These are phyloP conservation scores for Cercospora janseana DNA, from an alignment of 2,329 filamentous ascomycete species.

Conservation along the genomic window DNA sequence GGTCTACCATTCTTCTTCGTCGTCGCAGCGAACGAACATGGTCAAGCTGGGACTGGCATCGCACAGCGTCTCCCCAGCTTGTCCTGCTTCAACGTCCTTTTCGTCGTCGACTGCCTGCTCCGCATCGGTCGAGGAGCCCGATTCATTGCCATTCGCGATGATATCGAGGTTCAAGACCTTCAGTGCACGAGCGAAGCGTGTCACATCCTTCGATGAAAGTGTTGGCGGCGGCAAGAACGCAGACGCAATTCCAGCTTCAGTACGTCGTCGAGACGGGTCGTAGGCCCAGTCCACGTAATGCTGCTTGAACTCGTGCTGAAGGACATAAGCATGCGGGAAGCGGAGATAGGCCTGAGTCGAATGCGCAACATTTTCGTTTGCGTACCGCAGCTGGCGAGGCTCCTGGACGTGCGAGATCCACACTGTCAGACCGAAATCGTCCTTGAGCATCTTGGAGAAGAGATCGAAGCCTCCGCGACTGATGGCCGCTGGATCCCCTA, in stretches of 20 bases:
- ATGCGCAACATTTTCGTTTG: neutral
- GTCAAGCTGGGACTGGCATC: conserved; percentile 5
- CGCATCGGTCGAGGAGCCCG: neutral
- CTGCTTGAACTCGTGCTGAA: neutral
- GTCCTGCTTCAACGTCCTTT: neutral
- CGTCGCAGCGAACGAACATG: conserved; percentile 1
- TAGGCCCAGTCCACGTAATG: neutral
- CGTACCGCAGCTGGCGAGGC: neutral
- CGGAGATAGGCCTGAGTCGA: neutral
- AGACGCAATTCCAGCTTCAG: neutral
- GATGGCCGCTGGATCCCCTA: neutral
- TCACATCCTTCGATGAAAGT: neutral
- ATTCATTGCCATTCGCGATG: neutral
- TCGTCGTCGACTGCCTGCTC: neutral
- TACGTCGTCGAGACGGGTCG: neutral
- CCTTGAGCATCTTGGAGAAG: neutral
- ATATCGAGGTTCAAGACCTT: neutral
- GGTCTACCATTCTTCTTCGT: neutral
- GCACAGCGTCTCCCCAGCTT: too few species aligned
- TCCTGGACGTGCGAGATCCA: conserved; percentile 11
- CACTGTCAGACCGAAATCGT: conserved; percentile 11
- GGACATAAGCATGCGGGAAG: neutral
- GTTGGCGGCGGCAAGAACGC: neutral
- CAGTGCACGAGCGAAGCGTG: neutral
- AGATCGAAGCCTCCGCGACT: neutral